These are phyloP conservation scores for Septoria linicola DNA, from an alignment of 2,329 filamentous ascomycete genomes.

Conservation along the genomic window DNA sequence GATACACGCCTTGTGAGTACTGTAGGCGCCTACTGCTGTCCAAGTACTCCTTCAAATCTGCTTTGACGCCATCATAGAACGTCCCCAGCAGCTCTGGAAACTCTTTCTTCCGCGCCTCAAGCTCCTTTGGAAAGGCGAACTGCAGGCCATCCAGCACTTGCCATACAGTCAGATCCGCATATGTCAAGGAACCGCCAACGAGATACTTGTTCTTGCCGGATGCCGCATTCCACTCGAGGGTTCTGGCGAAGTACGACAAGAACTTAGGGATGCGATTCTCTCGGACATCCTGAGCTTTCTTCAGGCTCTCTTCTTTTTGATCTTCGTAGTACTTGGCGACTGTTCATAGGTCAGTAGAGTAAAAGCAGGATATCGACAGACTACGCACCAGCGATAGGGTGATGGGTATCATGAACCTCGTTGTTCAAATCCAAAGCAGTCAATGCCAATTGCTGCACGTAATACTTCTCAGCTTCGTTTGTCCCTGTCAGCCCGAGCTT, in stretches of 20 bases:
- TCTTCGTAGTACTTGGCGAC: conserved; percentile 65
- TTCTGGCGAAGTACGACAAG: conserved; percentile 67
- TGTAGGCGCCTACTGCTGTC: conserved; percentile 61
- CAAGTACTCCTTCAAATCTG: conserved; percentile 67
- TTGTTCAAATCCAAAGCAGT: conserved; percentile 71
- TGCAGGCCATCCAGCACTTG: conserved; percentile 59
- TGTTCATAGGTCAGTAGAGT: not conserved
- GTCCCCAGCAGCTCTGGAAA: conserved; percentile 60
- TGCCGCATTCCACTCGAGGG: conserved; percentile 58
- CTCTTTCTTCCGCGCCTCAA: conserved; percentile 56
- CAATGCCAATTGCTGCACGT: conserved; percentile 62
- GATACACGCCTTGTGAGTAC: conserved; percentile 67
- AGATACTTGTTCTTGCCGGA: conserved; percentile 62
- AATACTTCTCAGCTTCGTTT: conserved; percentile 50
- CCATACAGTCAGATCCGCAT: conserved; percentile 72
- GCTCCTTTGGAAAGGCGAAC: conserved; percentile 69
- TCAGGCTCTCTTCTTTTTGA: conserved; percentile 66
- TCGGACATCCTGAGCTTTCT: conserved; percentile 58
- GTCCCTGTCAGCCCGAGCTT: conserved; percentile 57
- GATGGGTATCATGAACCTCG: conserved; percentile 74
- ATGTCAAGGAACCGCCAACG: conserved; percentile 64
- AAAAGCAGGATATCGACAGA: not conserved
- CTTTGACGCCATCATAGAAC: conserved; percentile 63
- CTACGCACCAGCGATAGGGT: conserved; percentile 50
- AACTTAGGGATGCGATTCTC: conserved; percentile 68